Base-by-base conservation (phyloP, 75 land plant genomes). In the Cryptomeria japonica region DNA sequence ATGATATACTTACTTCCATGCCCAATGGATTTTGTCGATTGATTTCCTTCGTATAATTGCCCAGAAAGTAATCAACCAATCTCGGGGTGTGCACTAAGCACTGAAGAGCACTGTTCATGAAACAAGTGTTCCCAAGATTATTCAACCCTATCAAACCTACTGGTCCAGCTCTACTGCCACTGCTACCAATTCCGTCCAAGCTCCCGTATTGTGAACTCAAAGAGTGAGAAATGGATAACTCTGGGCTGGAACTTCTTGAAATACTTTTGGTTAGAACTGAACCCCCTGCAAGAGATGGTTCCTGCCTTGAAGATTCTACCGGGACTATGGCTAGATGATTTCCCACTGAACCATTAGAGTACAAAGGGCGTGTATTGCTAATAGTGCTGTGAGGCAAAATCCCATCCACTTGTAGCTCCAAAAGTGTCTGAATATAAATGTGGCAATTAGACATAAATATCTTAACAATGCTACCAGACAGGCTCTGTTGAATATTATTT, bases 61-160 rank as follows among this genome's bases (percentile, higher is more conserved):
- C 95, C 86, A 96, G 92, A 86, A 97, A 96, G 89, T 91, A 97
- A 42, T 96, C 95, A 55, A 96, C 96, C 82, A 97, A 91, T 70
- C 91, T 90, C 73, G 96, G 93, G 32, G 99, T 97, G 70, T 96
- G 97, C 28, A 89, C 99, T 86, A 97, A 89, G 89, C 98, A 97
- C 90, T 97, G 97, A 14, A 97, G 68, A 28, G 99, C 95, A 90
- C 97, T 97, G 86, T 97, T 97, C 98, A 97, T 96, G 90, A 95
- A 97, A 85, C 98, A 97, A 84, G 97, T 97, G 87, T 97, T 97
- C 51, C 99, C 99, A 87, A 97, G 95, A 83, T 97, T 97, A 58
- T 96, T 95, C 44, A 97, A 88, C 70, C 99, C 99, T 44, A 87
- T 93, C 86, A 97, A 87, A 3, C 99, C 99, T 86, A 88, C 84